Evolutionary conservation across 352 stramenopile genomes (phyloP), one percentile per base, ranked within the genome.

Genomic region (Globisporangium lucens): DNA sequence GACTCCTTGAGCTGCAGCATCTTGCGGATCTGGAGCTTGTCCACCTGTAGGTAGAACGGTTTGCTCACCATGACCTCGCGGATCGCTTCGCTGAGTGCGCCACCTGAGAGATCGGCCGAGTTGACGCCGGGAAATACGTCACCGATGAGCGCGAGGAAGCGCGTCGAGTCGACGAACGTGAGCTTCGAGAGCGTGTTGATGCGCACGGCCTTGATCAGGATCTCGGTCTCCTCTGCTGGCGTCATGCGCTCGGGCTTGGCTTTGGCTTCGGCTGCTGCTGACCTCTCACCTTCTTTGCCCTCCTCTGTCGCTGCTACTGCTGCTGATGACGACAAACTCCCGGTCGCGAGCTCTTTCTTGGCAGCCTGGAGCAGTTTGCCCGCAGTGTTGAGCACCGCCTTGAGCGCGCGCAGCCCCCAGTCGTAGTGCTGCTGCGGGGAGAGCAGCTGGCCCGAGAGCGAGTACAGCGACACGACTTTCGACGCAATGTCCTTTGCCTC

Each of bases 121-220:
- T 82, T 82, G 0, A 96, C 85, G 6, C 93, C 93, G 0, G 93
- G 94, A 63, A 99, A 99, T 0, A 99, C 87, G 59, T 99, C 96
- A 6, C 87, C 82, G 58, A 98, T 98, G 2, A 99, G 79, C 8
- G 85, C 89, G 6, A 98, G 68, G 65, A 99, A 99, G 0, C 85
- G 80, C 1, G 75, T 79, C 13, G 92, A 93, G 71, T 99, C 96
- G 22, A 83, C 82, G 57, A 97, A 98, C 4, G 93, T 98, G 52
- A 99, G 86, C 79, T 99, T 99, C 1, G 93, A 98, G 4, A 98
- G 73, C 22, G 94, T 98, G 75, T 98, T 98, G 49, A 98, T 96
- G 3, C 95, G 87, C 38, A 99, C 89, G 5, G 95, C 95, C 70
- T 98, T 97, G 78, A 98, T 98, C 1, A 98, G 75, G 33, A 98